These are phyloP conservation scores for Detonula confervacea DNA, from an alignment of 352 stramenopile species.

Conservation along the genomic window DNA sequence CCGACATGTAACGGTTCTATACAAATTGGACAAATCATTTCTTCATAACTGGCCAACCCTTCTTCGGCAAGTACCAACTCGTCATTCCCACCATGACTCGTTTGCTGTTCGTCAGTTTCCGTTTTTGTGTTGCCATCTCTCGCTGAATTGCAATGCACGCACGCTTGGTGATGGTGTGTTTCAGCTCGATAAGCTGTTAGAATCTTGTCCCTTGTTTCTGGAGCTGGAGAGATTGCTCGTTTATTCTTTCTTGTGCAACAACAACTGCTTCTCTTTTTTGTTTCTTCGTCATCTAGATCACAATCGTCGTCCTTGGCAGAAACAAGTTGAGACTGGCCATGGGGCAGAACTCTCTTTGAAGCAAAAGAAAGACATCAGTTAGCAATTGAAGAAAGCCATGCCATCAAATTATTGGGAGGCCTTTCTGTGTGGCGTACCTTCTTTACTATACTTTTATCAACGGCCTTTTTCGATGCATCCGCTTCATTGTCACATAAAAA, in stretches of 20 bases:
- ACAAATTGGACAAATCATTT: conserved; percentile 35
- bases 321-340: conserved; percentile 30
- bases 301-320: too few species aligned
- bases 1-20: conserved; percentile 20
- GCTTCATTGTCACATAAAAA: too few species aligned
- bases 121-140: neutral
- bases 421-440: too few species aligned
- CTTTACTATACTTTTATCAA: too few species aligned
- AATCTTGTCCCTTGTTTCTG: conserved; percentile 1
- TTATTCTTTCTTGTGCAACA: conserved; percentile 18
- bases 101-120: neutral
- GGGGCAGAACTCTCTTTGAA: conserved; percentile 36
- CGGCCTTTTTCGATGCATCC: too few species aligned
- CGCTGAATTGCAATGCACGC: neutral
- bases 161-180: neutral
- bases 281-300: conserved; percentile 16
- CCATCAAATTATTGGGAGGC: too few species aligned
- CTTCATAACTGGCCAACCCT: conserved; percentile 15
- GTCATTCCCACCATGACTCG: neutral
- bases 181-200: conserved; percentile 4
- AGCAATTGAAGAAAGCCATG: too few species aligned
- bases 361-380: too few species aligned
- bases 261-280: neutral
- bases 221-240: too few species aligned
- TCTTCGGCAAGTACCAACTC: conserved; percentile 22